These are phyloP conservation scores for Kokia cookei DNA, from an alignment of 441 rosid species.

Conservation along the genomic window DNA sequence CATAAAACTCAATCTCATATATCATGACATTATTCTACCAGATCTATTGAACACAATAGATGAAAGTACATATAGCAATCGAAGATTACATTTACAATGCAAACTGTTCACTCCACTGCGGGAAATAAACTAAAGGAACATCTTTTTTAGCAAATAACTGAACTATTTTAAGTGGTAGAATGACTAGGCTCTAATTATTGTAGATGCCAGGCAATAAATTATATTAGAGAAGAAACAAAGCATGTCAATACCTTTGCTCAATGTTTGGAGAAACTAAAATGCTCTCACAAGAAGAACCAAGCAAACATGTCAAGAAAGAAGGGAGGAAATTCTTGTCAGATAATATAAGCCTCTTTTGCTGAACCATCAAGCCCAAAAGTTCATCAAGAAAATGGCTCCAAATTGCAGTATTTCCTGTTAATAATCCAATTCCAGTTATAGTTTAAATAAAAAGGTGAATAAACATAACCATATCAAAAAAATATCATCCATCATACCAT, in stretches of 20 bases:
- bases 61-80: background rate
- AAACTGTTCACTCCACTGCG: background rate
- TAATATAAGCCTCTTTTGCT: conserved; percentile 71
- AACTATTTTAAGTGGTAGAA: background rate
- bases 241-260: conserved; percentile 59
- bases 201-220: background rate
- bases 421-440: conserved; percentile 15
- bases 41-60: background rate
- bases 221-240: background rate
- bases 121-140: background rate
- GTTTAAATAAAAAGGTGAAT: background rate
- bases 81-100: background rate
- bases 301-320: conserved; percentile 71
- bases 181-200: background rate
- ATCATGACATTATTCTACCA: background rate
- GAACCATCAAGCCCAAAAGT: conserved; percentile 69
- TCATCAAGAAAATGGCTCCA: conserved; percentile 71
- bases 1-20: background rate
- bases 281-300: conserved; percentile 52
- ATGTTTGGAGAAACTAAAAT: conserved; percentile 65
- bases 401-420: conserved; percentile 67
- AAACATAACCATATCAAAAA: background rate
- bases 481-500: conserved; percentile 48
- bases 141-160: background rate
- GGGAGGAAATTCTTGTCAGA: conserved; percentile 80